These are phyloP conservation scores for Gentiana dahurica DNA, from an alignment of 257 asterid genomes.

Conservation along the genomic window DNA sequence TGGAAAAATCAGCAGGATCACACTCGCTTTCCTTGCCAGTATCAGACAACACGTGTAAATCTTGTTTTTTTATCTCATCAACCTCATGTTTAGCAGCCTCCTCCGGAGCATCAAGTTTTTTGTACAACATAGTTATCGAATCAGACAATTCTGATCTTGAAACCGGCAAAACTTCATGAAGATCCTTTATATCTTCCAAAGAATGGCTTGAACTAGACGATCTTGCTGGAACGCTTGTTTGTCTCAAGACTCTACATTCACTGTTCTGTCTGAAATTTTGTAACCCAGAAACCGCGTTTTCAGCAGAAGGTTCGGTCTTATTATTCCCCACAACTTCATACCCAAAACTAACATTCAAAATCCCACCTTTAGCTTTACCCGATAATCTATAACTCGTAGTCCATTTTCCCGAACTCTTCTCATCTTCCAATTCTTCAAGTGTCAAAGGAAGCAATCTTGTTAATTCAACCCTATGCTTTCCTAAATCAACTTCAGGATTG, in stretches of 20 bases:
- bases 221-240: conserved; percentile 49
- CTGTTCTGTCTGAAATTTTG: conserved; percentile 24
- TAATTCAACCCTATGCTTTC: conserved; percentile 78
- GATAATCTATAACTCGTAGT: conserved; percentile 82
- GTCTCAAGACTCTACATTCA: conserved; percentile 15
- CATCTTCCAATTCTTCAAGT: conserved; percentile 81
- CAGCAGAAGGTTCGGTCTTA: conserved; percentile 16
- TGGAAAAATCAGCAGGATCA: conserved; percentile 33
- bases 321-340: conserved; percentile 44
- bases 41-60: conserved; percentile 16
- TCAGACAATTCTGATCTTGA: conserved; percentile 47
- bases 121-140: conserved; percentile 51
- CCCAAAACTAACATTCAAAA: conserved; percentile 70
- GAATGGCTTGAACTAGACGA: conserved; percentile 31
- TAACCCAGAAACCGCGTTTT: conserved; percentile 23
- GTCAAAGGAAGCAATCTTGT: conserved; percentile 91
- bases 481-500: conserved; percentile 76
- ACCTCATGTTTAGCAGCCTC: conserved; percentile 22
- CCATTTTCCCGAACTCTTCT: conserved; percentile 87
- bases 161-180: conserved; percentile 65
- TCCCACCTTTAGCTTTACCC: conserved; percentile 79
- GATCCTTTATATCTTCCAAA: conserved; percentile 56
- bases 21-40: conserved; percentile 28
- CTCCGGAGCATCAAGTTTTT: conserved; percentile 36
- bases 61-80: conserved; percentile 19